These are phyloP conservation scores for Hypoxylon sp. DNA, from an alignment of 2,329 filamentous ascomycete genomes.

Conservation along the genomic window DNA sequence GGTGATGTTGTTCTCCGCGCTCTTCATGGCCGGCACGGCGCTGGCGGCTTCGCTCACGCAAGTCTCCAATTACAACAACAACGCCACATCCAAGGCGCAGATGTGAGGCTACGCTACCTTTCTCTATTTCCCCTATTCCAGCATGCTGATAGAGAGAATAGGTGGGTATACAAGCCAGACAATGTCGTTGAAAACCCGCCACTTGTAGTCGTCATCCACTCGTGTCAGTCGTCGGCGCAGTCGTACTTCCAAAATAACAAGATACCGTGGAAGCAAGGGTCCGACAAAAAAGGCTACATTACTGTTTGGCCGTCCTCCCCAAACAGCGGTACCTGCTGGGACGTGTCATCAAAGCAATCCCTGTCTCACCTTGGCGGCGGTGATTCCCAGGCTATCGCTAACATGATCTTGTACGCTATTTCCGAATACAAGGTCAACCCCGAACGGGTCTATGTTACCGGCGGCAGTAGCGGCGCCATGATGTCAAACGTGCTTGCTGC, in stretches of 20 bases:
- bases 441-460: conserved; percentile 55
- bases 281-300: conserved; percentile 56
- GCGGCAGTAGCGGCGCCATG: conserved; percentile 57
- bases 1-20: conserved; percentile 46
- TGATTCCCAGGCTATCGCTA: conserved; percentile 57
- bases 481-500: conserved; percentile 61
- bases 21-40: conserved; percentile 47
- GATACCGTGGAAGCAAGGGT: conserved; percentile 56
- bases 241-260: conserved; percentile 56
- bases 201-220: conserved; percentile 58
- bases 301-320: conserved; percentile 68
- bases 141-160: conserved; percentile 29
- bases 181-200: conserved; percentile 55
- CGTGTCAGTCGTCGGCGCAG: conserved; percentile 57
- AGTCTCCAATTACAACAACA: conserved; percentile 56
- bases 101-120: conserved; percentile 49
- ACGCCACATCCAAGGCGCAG: conserved; percentile 56
- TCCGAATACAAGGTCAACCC: conserved; percentile 53
- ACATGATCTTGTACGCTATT: conserved; percentile 56
- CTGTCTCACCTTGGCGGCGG: conserved; percentile 55
- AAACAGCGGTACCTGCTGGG: conserved; percentile 68
- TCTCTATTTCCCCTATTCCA: background rate
- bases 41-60: conserved; percentile 54
- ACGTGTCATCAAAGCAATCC: conserved; percentile 65
- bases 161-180: conserved; percentile 57